Percentiles rank a stretch among this genome's conserved stretches.
phyloP scores from a whole-genome alignment of 331 rosid genomes.

The Pyracantha coccinea region DNA sequence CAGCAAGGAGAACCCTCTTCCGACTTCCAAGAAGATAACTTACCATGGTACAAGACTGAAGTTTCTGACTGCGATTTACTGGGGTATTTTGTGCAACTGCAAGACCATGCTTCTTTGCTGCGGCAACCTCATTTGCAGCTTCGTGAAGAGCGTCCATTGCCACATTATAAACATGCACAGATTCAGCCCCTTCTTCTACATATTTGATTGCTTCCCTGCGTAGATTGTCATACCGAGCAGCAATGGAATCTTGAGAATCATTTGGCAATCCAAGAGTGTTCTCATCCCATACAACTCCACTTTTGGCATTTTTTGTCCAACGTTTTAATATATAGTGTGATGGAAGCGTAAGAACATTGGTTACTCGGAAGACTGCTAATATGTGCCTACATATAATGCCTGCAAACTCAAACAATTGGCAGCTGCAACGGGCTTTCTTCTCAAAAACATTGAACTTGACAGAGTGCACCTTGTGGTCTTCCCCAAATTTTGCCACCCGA shows the following conservation, averaged over 20 bases:
- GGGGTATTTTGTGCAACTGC: background rate
- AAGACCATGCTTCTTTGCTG: conserved; percentile 1
- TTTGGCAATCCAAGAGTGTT: conserved; percentile 19
- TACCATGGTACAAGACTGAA: conserved; percentile 16
- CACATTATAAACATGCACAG: conserved; percentile 10
- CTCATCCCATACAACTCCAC: conserved; percentile 29
- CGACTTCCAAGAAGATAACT: background rate
- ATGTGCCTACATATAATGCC: conserved; percentile 32
- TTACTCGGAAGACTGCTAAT: conserved; percentile 32
- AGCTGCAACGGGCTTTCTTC: conserved; percentile 30
- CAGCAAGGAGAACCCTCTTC: background rate
- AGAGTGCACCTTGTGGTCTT: conserved; percentile 17
- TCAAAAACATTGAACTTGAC: conserved; percentile 27
- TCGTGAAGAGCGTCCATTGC: conserved; percentile 12
- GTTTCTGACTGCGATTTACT: conserved; percentile 7
- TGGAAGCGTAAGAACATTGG: conserved; percentile 32
- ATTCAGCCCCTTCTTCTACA: conserved; percentile 22
- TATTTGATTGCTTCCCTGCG: conserved; percentile 15
- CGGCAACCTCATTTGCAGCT: conserved; percentile 18
- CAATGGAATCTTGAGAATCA: conserved; percentile 10
- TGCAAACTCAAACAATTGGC: conserved; percentile 31
- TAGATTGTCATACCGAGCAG: conserved; percentile 14
- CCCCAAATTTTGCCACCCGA: conserved; percentile 29
- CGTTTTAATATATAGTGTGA: conserved; percentile 27
- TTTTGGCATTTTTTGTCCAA: conserved; percentile 31